Base-by-base conservation (phyloP, 225 moss, liverwort and hornwort species). In the Climacium dendroides region DNA sequence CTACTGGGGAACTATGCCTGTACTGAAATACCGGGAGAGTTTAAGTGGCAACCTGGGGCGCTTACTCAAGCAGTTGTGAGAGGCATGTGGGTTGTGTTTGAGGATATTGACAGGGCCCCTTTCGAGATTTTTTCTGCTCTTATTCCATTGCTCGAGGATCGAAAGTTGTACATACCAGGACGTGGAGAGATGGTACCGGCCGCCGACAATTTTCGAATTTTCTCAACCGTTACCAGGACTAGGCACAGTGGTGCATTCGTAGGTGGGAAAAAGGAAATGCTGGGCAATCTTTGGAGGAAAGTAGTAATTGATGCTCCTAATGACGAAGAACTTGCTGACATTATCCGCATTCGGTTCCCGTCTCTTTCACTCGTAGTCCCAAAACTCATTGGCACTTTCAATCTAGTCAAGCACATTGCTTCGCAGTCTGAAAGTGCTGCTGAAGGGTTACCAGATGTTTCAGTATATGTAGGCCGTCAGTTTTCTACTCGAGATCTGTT, bases 21-120 rank as follows among this genome's bases (percentile, higher is more conserved):
- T 84, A 99, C 97, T 83, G 98, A 99, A 87, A 88, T 97, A 88
- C 97, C 98, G n/a, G 97, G 97, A 48, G 96, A 99, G 90, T 99
- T 99, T 82, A 95, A 93, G 90, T 99, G 98, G 98, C 97, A 99
- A 87, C 97, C 97, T 74, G 98, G 98, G 83, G 94, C 98, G 62
- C 96, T 99, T 15, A 99, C 98, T 41, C 95, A 99, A 94, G 97
- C 98, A 66, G 97, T 99, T 35, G 90, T 96, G 74, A 92, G 94
- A 90, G 98, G 98, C 64, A 82, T 96, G 95, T 99, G 98, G 98
- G 97, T 99, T 53, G 98, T 97, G 35, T 95, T 99, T 82, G 98
- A 99, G 92, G 96, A 99, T 92, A 96, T 99, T 87, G 97, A 99
- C 85, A 91, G 93, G 87, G 98, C 98, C 81, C 97, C 98, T 48